Conservation (phyloP, 306 rosid species). For the Prunus persica region Prunus_persica_NCBIv2 NC_034011.1:22749501-22750000, state of each 20-base stretch:
- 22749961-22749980: slow-evolving; percentile 32
- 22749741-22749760: not conserved
- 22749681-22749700: no score
- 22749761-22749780: not conserved
- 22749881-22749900: slow-evolving; percentile 31
- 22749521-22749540: not conserved
- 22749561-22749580: not conserved
- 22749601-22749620: no score
- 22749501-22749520: not conserved
- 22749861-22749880: slow-evolving; percentile 20
- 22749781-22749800: slow-evolving; percentile 3
- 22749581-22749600: no score
- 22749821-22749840: not conserved
- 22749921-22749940: slow-evolving; percentile 29
- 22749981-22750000: slow-evolving; percentile 13
- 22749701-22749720: no score
- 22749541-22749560: not conserved
- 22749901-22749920: slow-evolving; percentile 23
- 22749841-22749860: not conserved
- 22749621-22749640: no score
- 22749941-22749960: slow-evolving; percentile 23
- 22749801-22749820: slow-evolving; percentile 21
- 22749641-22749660: no score
- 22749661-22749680: no score
- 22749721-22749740: no score